Evolutionary conservation across 1,284 basidiomycete species (phyloP), one percentile per base, ranked within the genome.

Genomic region (Cryptococcus maquisensis): DNA sequence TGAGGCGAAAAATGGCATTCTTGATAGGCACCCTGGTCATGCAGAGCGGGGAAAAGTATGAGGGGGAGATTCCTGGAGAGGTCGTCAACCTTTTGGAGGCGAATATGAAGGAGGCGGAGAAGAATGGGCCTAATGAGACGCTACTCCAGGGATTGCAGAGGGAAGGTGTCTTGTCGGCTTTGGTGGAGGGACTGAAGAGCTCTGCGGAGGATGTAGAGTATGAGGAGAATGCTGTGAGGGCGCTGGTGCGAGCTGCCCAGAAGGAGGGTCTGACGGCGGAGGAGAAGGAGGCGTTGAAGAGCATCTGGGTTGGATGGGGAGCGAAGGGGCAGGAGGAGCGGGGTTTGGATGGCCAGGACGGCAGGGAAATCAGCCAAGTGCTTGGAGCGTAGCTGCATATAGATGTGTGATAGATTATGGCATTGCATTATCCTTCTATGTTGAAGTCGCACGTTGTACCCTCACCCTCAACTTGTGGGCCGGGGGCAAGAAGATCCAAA

Each of bases 1-100:
- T 97, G 45, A 83, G 91, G 16, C 81, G 91, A 52, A 98, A 97
- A 76, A 81, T 85, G 1, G 83, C 86, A 0, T 98, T 97, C 78
- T 81, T 98, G 18, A 79, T 97, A 51, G 86, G 84, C 62, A 81
- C 85, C 0, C 82, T 97, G 46, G 81, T 95, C 50, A 79, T 84
- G 3, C 88, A 90, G 78, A 79, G 7, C 67, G 77, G 26, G 81
- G 86, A 50, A 62, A 84, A 37, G 59, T 74, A 59, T 55, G 68
- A 60, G 54, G 76, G 63, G 40, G 71, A 64, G 55, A 62, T 65
- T 60, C 77, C 78, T 7, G 63, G 59, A 10, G 75, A 76, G 35
- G 71, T 73, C 1, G 44, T 51, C 44, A 60, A 59, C 42, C 50
- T 69, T 26, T 50, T 74, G 26, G 65, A 68, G 54, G 65, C 68